These are phyloP conservation scores for Aspergillus pseudoviridinutans DNA, from an alignment of 2,329 filamentous ascomycete genomes.

Conservation along the genomic window DNA sequence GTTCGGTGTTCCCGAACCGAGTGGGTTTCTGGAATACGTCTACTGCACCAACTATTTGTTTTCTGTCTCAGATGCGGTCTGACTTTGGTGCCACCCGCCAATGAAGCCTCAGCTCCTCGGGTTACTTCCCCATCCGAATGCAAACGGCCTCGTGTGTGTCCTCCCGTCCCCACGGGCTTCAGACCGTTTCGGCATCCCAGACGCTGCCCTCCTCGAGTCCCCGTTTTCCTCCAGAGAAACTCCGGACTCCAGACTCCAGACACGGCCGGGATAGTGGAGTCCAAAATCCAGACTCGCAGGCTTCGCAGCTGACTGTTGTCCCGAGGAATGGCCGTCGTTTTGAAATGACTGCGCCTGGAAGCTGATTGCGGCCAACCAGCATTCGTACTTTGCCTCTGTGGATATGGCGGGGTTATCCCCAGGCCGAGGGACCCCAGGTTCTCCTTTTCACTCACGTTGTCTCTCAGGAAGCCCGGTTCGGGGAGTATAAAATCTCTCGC, in stretches of 20 bases:
- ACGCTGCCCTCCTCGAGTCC: constrained; percentile 4
- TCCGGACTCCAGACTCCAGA: neutral
- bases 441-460: neutral
- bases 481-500: neutral
- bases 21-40: neutral
- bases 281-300: no score
- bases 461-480: neutral
- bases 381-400: neutral
- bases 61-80: neutral
- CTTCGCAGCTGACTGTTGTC: neutral
- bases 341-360: neutral
- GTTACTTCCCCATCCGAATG: neutral
- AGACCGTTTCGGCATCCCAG: neutral
- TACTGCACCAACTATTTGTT: neutral
- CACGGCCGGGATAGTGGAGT: neutral
- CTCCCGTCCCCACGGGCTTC: neutral
- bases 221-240: neutral
- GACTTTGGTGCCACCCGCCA: neutral
- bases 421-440: constrained; percentile 1
- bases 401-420: neutral
- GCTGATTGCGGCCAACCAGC: neutral
- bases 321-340: neutral
- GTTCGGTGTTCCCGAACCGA: neutral
- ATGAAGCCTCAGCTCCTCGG: neutral
- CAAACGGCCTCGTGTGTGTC: neutral